phyloP scores from a whole-genome alignment of 78 protist genomes.

The Dictyostelium firmibasis region DNA sequence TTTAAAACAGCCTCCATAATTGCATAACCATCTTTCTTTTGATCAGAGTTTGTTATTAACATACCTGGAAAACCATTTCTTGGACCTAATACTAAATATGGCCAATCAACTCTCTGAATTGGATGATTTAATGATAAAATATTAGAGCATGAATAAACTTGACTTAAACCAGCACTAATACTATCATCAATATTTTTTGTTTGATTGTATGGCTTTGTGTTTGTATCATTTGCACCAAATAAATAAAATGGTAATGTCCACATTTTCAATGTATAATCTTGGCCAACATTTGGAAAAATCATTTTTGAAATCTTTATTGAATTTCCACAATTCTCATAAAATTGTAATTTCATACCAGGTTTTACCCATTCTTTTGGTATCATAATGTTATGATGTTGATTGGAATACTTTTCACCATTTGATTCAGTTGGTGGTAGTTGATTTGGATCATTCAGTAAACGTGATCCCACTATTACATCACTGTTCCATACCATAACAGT shows the following conservation, averaged over 20 bases:
- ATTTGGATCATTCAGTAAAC: background rate
- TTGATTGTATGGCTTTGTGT: background rate
- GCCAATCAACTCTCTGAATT: background rate
- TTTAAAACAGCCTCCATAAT: background rate
- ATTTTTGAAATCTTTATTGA: background rate
- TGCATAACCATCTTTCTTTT: background rate
- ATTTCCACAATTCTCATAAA: background rate
- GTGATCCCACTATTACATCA: background rate
- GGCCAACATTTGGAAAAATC: background rate
- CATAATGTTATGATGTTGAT: background rate
- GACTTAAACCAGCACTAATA: background rate
- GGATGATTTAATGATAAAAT: slow-evolving; percentile 1
- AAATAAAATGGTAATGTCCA: slow-evolving; percentile 26
- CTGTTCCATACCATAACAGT: background rate
- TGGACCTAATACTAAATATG: background rate
- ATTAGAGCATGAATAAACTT: slow-evolving; percentile 18
- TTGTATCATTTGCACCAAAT: slow-evolving; percentile 39
- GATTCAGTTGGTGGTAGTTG: slow-evolving; percentile 40
- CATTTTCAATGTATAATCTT: background rate
- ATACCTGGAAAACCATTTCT: background rate
- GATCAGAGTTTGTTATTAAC: background rate
- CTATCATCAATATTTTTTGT: background rate
- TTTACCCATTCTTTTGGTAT: slow-evolving; percentile 6
- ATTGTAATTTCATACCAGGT: background rate
- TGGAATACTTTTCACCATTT: slow-evolving; percentile 14